Evolutionary conservation across 164 flowering plant genomes (phyloP), one percentile per base, ranked within the genome.

Genomic region (Annona cherimola): DNA sequence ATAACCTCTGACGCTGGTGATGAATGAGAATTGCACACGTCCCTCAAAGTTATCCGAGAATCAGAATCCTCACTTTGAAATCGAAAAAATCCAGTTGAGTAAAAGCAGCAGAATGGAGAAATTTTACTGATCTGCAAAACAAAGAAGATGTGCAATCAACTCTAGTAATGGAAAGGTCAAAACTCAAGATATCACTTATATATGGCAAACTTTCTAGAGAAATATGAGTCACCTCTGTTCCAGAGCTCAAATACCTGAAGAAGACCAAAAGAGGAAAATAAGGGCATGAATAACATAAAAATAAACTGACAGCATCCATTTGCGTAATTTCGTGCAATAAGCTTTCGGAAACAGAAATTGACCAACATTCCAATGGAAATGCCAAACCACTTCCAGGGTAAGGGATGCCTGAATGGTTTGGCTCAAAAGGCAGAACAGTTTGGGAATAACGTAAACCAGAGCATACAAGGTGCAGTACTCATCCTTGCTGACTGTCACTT

Each of bases 31-130:
- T 54, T 54, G 57, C 45, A 69, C 42, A 63, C 69, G 43, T 60
- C 61, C 40, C 65, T 82, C 70, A 76, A 64, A 71, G 61, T 65
- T 26, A 78, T 76, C 62, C 73, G 66, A 70, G 76, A 76, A 70
- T 63, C 67, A 50, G 66, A 74, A 68, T 71, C 67, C 61, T 66
- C 72, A 20, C 54, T 35, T 61, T 18, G 70, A 69, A 62, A 63
- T 66, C 74, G 73, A 18, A 35, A 5, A 14, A 66, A 0, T 63
- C 66, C 70, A 11, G 61, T 42, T 50, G 63, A 74, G 67, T 62
- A 73, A 42, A 42, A 57, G 42, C 6, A 61, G 61, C 71, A 60
- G 61, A 66, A 75, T 50, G 63, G 83, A 75, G 76, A 57, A 61
- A 73, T 39, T 42, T 70, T 59, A 11, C 69, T 71, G 12, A 75